Conservation (phyloP, 176 grass and related monocot genomes). For the Triticum timopheevii region DNA sequence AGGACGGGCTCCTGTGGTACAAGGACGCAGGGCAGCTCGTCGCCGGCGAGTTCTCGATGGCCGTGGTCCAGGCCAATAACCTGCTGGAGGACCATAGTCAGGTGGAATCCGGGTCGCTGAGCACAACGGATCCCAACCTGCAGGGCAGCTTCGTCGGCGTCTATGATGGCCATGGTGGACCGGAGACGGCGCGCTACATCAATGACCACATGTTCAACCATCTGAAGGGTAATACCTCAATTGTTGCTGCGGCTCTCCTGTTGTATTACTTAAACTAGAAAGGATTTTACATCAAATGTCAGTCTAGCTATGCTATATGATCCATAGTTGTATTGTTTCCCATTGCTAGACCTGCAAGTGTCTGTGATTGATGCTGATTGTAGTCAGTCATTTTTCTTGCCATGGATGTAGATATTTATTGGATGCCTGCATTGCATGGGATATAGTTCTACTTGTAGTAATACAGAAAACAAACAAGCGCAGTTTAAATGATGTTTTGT, state of each 20-base stretch:
- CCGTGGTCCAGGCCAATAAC: constrained; percentile 87
- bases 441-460: neutral
- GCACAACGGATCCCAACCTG: constrained; percentile 41
- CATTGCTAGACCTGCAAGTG: constrained; percentile 17
- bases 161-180: constrained; percentile 90
- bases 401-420: neutral
- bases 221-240: constrained; percentile 56
- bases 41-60: constrained; percentile 83
- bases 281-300: constrained; percentile 9
- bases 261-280: neutral
- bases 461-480: neutral
- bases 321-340: neutral
- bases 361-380: neutral
- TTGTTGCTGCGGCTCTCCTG: neutral
- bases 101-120: constrained; percentile 74
- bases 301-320: neutral
- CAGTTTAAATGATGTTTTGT: neutral
- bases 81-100: constrained; percentile 86
- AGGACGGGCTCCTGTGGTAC: constrained; percentile 83
- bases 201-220: constrained; percentile 71
- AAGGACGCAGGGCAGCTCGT: constrained; percentile 72
- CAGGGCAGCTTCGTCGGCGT: constrained; percentile 68
- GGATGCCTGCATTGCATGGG: constrained; percentile 20
- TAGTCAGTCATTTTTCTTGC: neutral
- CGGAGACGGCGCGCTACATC: constrained; percentile 71